Conservation (phyloP, 176 grass and related monocot genomes). For the Zoysia pacifica region DNA sequence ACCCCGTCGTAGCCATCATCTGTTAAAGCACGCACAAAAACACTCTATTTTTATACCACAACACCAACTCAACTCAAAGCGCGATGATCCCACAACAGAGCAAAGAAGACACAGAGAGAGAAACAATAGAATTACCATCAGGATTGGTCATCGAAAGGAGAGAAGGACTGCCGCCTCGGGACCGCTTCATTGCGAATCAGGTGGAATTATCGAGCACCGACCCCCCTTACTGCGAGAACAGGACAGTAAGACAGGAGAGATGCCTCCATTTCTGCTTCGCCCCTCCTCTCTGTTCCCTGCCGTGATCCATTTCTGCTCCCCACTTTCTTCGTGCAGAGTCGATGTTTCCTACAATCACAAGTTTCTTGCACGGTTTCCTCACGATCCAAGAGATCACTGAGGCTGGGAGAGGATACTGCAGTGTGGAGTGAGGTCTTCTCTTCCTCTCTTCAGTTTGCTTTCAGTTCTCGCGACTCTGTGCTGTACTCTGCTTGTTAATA, state of each 20-base stretch:
- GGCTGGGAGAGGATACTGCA: background rate
- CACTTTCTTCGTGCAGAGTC: no score
- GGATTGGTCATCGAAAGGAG: conserved; percentile 27
- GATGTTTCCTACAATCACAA: conserved; percentile 16
- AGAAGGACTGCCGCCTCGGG: conserved; percentile 26
- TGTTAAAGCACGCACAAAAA: background rate
- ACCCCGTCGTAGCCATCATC: conserved; percentile 41
- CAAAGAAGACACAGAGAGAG: background rate
- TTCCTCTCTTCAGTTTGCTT: conserved; percentile 19
- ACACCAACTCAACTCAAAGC: background rate
- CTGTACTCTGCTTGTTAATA: conserved; percentile 56
- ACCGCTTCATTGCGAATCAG: conserved; percentile 44
- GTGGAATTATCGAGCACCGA: background rate
- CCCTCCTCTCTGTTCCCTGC: conserved; percentile 22
- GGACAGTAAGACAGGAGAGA: background rate
- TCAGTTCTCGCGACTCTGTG: conserved; percentile 35
- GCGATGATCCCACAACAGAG: background rate
- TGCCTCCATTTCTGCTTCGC: conserved; percentile 29
- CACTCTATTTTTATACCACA: background rate
- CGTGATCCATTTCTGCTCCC: conserved; percentile 14
- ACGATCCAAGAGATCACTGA: conserved; percentile 36
- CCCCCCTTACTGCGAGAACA: conserved; percentile 6
- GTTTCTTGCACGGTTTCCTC: conserved; percentile 8
- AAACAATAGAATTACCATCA: conserved; percentile 14
- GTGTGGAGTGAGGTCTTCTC: conserved; percentile 34